A percentile compares a stretch with the other conserved stretches of the same genome.
phyloP scores from a whole-genome alignment of 2,329 filamentous ascomycete species.

The Aspergillus pseudoglaucus region DNA sequence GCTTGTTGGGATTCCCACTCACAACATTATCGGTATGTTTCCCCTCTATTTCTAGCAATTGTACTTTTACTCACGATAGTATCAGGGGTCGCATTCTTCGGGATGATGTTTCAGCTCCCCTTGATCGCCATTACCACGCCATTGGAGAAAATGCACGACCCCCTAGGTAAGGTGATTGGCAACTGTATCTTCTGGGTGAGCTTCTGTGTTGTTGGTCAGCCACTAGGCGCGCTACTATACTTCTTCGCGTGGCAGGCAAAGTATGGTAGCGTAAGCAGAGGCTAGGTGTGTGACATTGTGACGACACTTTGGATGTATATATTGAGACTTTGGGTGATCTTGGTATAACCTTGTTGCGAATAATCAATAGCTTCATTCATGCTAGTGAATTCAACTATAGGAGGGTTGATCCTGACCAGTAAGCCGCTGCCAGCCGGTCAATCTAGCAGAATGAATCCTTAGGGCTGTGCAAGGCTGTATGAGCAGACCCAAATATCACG shows the following conservation, averaged over 20 bases:
- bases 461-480: no score
- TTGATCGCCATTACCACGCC: conserved; percentile 75
- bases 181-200: conserved; percentile 96
- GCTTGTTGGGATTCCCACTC: conserved; percentile 86
- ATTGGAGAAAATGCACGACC: conserved; percentile 69
- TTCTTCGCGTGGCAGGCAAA: conserved; percentile 99
- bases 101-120: conserved; percentile 90
- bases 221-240: conserved; percentile 83
- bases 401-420: no score
- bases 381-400: no score
- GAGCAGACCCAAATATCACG: no score
- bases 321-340: not conserved
- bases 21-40: conserved; percentile 73
- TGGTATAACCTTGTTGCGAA: not conserved
- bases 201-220: conserved; percentile 92
- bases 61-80: conserved; percentile 6
- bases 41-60: not conserved
- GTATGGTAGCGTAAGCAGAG: conserved; percentile 69
- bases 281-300: not conserved
- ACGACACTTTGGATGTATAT: not conserved
- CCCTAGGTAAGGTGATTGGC: conserved; percentile 70
- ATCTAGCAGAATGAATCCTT: no score
- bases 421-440: no score
- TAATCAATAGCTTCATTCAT: no score
- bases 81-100: conserved; percentile 78